Evolutionary conservation across 169 alveolate species (phyloP), one percentile per base, ranked within the genome.

Genomic region (Plasmodium knowlesi): DNA sequence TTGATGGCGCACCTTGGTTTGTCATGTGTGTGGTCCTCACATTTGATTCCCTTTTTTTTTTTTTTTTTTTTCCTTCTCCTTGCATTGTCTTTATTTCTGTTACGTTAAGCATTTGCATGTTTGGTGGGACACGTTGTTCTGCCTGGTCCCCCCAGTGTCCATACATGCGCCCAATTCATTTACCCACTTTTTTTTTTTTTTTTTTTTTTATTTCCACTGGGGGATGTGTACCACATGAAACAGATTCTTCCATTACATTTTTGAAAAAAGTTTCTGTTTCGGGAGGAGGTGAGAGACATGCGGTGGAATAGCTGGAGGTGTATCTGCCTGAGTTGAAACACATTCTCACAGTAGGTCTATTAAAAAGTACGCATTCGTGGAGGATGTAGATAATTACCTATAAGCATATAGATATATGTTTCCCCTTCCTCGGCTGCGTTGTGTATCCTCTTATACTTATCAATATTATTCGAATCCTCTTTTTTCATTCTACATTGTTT

Each of bases 401-500:
- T 50, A 50, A 5, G 16, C 57, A 46, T 46, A 46, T 12, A 2
- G 22, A 50, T 50, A 50, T 16, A 22, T 50, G n/a, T 50, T 50
- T 2, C 61, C 61, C 25, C 61, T 22, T 14, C 61, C 61, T 6
- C 61, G 6, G 9, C 3, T 80, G n/a, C 10, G 39, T 43, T 22
- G 73, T 80, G 73, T 39, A 80, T 43, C 53, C 34, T n/a, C 34
- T n/a, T n/a, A 22, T 78, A 5, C 53, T 4, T 5, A 79, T 16
- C 53, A 14, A 32, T 14, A 22, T n/a, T 9, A 22, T n/a, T 9
- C 34, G 39, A 19, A 32, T 19, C 22, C 46, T 9, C 61, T 37
- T 80, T 39, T 37, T 80, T 19, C 73, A 39, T 80, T 80, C 61
- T 28, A 16, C 22, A 43, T 80, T 80, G 86, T 43, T 41, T 46